Evolutionary conservation across 1,284 basidiomycete genomes (phyloP).

Genomic region (Boletellus deceptivus): DNA sequence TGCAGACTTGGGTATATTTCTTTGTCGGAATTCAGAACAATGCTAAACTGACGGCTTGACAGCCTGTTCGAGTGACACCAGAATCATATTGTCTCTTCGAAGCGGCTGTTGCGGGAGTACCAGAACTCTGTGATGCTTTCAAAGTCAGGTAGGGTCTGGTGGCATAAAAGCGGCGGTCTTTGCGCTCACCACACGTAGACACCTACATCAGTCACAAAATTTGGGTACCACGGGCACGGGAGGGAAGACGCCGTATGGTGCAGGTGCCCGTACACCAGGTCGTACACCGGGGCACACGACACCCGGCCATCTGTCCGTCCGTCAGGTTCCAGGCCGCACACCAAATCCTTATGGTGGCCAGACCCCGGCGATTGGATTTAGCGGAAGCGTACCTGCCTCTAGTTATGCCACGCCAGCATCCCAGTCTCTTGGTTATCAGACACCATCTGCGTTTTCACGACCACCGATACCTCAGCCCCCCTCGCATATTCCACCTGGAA

Average conservation of each 20-base stretch:
- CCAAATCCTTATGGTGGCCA: conserved; percentile 70
- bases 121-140: conserved; percentile 93
- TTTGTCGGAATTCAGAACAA: neutral
- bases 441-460: conserved; percentile 48
- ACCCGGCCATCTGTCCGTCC: conserved; percentile 72
- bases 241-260: conserved; percentile 79
- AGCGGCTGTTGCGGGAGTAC: conserved; percentile 84
- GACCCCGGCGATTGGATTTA: conserved; percentile 41
- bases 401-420: conserved; percentile 36
- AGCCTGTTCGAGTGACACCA: conserved; percentile 88
- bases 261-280: conserved; percentile 73
- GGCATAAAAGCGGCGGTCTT: neutral
- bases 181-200: conserved; percentile 41
- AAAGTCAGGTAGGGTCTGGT: conserved; percentile 71
- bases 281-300: conserved; percentile 70
- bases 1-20: conserved; percentile 82
- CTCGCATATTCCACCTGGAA: conserved; percentile 45
- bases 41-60: conserved; percentile 11
- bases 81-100: conserved; percentile 90
- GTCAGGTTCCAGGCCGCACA: conserved; percentile 59
- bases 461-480: conserved; percentile 45
- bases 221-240: conserved; percentile 54
- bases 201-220: conserved; percentile 79
- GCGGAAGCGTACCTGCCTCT: conserved; percentile 26
- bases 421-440: conserved; percentile 59